Evolutionary conservation across 352 stramenopile species (phyloP).

Genomic region (Lagenidium giganteum): DNA sequence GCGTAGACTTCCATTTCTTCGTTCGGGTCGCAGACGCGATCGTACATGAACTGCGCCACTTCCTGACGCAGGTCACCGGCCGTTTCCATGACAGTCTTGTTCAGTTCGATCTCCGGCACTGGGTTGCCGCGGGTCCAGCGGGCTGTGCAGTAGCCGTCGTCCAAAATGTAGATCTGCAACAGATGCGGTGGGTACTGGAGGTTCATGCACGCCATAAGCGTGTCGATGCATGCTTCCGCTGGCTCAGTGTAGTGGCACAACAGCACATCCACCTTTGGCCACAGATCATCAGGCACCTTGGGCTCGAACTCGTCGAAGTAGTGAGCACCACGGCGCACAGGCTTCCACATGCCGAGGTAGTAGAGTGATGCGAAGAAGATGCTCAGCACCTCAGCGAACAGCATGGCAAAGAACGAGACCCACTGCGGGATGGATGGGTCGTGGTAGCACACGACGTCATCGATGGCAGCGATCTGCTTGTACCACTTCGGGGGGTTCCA

Average conservation of each 20-base stretch:
- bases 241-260: conserved; percentile 53
- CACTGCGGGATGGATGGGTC: conserved; percentile 33
- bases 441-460: conserved; percentile 48
- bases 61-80: conserved; percentile 75
- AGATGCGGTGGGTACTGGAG: conserved; percentile 47
- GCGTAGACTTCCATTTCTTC: conserved; percentile 83
- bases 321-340: conserved; percentile 36
- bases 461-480: conserved; percentile 37
- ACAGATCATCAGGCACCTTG: conserved; percentile 36
- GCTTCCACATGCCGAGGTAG: conserved; percentile 48
- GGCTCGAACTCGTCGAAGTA: conserved; percentile 47
- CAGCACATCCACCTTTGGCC: conserved; percentile 39
- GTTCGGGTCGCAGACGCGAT: conserved; percentile 78
- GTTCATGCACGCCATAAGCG: conserved; percentile 44
- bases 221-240: conserved; percentile 40
- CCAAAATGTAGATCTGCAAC: conserved; percentile 36
- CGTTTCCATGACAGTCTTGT: conserved; percentile 61
- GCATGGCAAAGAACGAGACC: conserved; percentile 31
- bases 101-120: conserved; percentile 29
- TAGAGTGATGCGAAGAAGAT: conserved; percentile 32
- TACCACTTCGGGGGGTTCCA: conserved; percentile 31
- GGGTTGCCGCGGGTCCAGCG: conserved; percentile 37
- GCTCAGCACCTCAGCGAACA: conserved; percentile 30
- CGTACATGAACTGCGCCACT: conserved; percentile 83
- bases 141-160: conserved; percentile 45